Base-by-base conservation (phyloP, 768 basidiomycete genomes). In the Pleurotus eryngii region DNA sequence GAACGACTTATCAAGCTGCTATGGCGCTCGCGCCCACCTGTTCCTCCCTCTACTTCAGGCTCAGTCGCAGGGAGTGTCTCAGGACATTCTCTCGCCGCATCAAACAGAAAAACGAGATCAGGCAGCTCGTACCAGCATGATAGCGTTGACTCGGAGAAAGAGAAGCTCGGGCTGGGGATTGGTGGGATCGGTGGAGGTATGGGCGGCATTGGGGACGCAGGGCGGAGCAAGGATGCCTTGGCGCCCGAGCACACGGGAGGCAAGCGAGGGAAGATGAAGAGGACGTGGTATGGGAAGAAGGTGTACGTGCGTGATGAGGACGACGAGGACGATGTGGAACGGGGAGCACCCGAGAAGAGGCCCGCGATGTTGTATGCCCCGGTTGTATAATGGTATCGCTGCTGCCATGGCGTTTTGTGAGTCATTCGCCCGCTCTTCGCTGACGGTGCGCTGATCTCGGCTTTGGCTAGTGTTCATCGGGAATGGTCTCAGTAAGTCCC, bases 1-100 rank as follows among this genome's bases (percentile, higher is more conserved):
- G 82, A 86, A 14, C 81, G 83, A 38, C 78, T 95, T 66, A 92
- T 93, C 73, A 85, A 85, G 62, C 84, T 90, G 47, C 86, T 95
- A 18, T 93, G 91, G 90, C 71, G 81, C 55, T 73, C 78, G 6
- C 72, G 81, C 20, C 70, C 76, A 14, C 40, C 57, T 70, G 77
- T 59, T 59, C 74, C 59, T 59, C 71, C 60, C 42, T 68, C 61
- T 20, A 61, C 54, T 15, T 65, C 68, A 59, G 43, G 56, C 60
- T 65, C 42, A 39, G 57, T 48, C 59, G 57, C 18, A 68, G 51
- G 51, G 5, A 54, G 65, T 67, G 64, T 55, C 22, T 63, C 70
- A 63, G 46, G 73, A 56, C 63, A 74, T 60, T 68, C 67, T 9
- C 67, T 66, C 8, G 24, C 61, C 59, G 60, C 26, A 49, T 60